A percentile compares a stretch with the other conserved stretches of the same genome.
These are phyloP conservation scores for Drechslera avenae DNA, from an alignment of 2,329 filamentous ascomycete genomes.

Conservation along the genomic window DNA sequence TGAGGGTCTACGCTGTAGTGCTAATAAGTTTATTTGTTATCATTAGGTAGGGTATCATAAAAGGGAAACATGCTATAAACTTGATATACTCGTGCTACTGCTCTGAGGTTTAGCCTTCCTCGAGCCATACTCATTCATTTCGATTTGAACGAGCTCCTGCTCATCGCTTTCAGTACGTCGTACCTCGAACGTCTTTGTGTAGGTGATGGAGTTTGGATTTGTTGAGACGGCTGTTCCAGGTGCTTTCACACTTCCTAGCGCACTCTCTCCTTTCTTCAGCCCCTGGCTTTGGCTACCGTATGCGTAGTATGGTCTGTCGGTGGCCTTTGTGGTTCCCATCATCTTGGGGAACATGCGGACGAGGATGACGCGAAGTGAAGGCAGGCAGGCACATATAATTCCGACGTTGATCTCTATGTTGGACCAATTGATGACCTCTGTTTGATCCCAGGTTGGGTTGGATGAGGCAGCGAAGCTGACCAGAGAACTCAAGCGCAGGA, in stretches of 20 bases:
- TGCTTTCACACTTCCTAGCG: constrained; percentile 1
- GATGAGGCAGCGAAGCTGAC: constrained; percentile 50
- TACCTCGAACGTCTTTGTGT: constrained; percentile 22
- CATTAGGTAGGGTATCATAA: constrained; percentile 4
- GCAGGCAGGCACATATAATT: constrained; percentile 55
- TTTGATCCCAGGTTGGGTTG: constrained; percentile 51
- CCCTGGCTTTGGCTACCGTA: constrained; percentile 25
- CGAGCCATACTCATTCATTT: constrained; percentile 6
- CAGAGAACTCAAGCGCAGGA: constrained; percentile 52
- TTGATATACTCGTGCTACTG: constrained; percentile 16
- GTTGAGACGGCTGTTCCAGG: constrained; percentile 1
- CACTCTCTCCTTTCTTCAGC: constrained; percentile 29
- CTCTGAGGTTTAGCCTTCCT: constrained; percentile 7
- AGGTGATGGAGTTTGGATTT: constrained; percentile 16
- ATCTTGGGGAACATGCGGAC: constrained; percentile 46
- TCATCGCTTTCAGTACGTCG: constrained; percentile 19
- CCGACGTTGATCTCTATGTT: constrained; percentile 52
- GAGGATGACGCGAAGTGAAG: constrained; percentile 48
- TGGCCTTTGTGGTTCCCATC: constrained; percentile 41
- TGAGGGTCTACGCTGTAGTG: too few relatives aligned
- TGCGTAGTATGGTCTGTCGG: constrained; percentile 18
- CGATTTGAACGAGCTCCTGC: constrained; percentile 12
- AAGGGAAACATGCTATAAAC: constrained; percentile 12
- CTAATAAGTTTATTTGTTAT: too few relatives aligned
- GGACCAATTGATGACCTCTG: constrained; percentile 50